These are phyloP conservation scores for Aspergillus ruber DNA, from an alignment of 2,329 filamentous ascomycete genomes.

Conservation along the genomic window DNA sequence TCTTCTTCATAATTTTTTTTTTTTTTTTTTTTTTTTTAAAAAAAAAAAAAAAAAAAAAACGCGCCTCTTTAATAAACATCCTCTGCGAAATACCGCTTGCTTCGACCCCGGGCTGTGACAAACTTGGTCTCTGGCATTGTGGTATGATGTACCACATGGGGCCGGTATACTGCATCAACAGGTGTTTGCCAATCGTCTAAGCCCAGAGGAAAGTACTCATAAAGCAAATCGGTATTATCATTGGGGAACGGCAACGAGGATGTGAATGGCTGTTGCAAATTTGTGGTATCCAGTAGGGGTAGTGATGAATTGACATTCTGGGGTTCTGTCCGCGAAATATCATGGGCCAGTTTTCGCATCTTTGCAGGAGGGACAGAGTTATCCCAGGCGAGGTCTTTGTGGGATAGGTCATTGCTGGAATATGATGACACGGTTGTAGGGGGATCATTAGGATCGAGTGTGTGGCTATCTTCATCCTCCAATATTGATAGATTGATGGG, in stretches of 20 bases:
- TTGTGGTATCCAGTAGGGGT: slow-evolving; percentile 26
- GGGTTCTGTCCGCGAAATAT: slow-evolving; percentile 21
- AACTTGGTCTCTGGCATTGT: slow-evolving; percentile 64
- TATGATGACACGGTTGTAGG: slow-evolving; percentile 15
- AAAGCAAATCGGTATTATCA: slow-evolving; percentile 76
- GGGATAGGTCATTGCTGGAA: slow-evolving; percentile 17
- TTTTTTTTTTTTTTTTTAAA: no score
- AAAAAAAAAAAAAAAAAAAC: no score
- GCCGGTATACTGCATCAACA: slow-evolving; percentile 82
- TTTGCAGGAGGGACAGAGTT: slow-evolving; percentile 31
- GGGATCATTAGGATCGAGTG: slow-evolving; percentile 20
- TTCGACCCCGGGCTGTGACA: slow-evolving; percentile 58
- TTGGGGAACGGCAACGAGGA: slow-evolving; percentile 43
- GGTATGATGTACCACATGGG: slow-evolving; percentile 90
- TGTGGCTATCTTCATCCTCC: slow-evolving; percentile 45
- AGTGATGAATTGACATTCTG: slow-evolving; percentile 26
- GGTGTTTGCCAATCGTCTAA: slow-evolving; percentile 88
- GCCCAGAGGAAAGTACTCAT: slow-evolving; percentile 90
- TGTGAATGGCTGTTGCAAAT: slow-evolving; percentile 46
- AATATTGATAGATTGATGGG: slow-evolving; percentile 52
- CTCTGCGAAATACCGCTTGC: slow-evolving; percentile 68
- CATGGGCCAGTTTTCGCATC: slow-evolving; percentile 32
- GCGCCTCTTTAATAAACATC: slow-evolving; percentile 26
- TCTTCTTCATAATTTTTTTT: no score
- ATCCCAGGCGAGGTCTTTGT: slow-evolving; percentile 22